These are phyloP conservation scores for Edaphochlamys debaryana DNA, from an alignment of 139 green algal species.

Conservation along the genomic window DNA sequence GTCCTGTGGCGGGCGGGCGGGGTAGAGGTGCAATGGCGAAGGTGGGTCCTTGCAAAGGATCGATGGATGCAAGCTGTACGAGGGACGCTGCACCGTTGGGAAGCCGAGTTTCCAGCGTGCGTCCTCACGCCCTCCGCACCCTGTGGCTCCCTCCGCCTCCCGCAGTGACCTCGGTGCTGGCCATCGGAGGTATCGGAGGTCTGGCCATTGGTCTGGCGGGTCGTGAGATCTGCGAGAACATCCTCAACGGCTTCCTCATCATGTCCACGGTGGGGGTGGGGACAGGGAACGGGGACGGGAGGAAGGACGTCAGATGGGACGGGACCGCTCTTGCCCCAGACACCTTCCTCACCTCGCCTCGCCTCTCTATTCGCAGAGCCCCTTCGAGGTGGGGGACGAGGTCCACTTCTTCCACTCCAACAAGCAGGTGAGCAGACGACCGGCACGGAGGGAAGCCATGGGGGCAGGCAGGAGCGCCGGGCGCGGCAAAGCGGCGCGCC, in stretches of 20 bases:
- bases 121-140: not conserved
- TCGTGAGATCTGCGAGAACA: conserved; percentile 93
- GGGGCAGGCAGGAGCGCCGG: too few relatives aligned
- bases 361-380: conserved; percentile 56
- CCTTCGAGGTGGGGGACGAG: conserved; percentile 80
- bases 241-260: conserved; percentile 95
- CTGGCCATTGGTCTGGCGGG: conserved; percentile 92
- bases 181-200: conserved; percentile 94
- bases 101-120: too few relatives aligned
- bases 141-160: not conserved
- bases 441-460: too few relatives aligned
- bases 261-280: conserved; percentile 65
- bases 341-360: too few relatives aligned
- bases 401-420: conserved; percentile 78
- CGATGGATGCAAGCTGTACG: too few relatives aligned
- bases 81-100: too few relatives aligned
- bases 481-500: too few relatives aligned
- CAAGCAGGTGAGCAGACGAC: too few relatives aligned
- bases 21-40: too few relatives aligned
- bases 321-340: too few relatives aligned
- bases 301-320: not conserved
- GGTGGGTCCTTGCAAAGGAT: too few relatives aligned
- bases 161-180: conserved; percentile 79
- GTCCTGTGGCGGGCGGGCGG: too few relatives aligned
- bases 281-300: not conserved